Evolutionary conservation across 345 rosid genomes (phyloP), one percentile per base, ranked within the genome.

Genomic region (Rubroshorea leprosula): DNA sequence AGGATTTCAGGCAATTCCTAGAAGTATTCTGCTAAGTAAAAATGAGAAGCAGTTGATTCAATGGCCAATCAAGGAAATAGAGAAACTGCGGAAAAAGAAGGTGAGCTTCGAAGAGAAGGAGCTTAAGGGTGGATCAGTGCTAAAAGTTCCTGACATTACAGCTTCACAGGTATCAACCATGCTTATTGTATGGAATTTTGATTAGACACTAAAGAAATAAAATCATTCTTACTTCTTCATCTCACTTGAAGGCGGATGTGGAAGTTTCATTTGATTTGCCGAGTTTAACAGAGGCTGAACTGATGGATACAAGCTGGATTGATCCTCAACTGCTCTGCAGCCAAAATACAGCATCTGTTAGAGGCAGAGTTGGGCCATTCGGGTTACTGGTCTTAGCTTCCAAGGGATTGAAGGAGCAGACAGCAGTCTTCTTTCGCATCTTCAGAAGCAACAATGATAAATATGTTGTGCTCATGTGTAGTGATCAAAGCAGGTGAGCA

Each of bases 361-460:
- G 23, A 65, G 80, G 89, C 52, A 55, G 64, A 47, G 13, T 78
- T 45, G 97, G 96, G 38, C 97, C 87, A 67, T 81, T 85, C 61
- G 96, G 97, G 26, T 49, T 90, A 35, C 74, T 76, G 70, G 83
- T 69, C 60, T 74, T 85, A 22, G 94, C 91, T 41, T 80, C 89
- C 5, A 57, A 82, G 46, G 72, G 72, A 60, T 69, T 77, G 75
- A 49, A 63, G 60, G 91, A 90, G 61, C 73, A 79, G 9, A 29
- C 35, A 29, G 35, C 35, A 29, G 35, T 29, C 4, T 29, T 3
- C 9, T 29, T 29, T 29, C 35, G 9, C 9, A 9, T 9, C 4
- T 29, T 29, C 9, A 29, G 35, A 29, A 29, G 35, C 35, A 29
- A 29, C 35, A 29, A 29, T 29, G 9, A 29, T 9, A 29, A 29